A percentile compares a stretch with the other conserved stretches of the same genome.
Conservation (phyloP, 495 filamentous ascomycete species). For the Hyaloscypha bicolor region DNA sequence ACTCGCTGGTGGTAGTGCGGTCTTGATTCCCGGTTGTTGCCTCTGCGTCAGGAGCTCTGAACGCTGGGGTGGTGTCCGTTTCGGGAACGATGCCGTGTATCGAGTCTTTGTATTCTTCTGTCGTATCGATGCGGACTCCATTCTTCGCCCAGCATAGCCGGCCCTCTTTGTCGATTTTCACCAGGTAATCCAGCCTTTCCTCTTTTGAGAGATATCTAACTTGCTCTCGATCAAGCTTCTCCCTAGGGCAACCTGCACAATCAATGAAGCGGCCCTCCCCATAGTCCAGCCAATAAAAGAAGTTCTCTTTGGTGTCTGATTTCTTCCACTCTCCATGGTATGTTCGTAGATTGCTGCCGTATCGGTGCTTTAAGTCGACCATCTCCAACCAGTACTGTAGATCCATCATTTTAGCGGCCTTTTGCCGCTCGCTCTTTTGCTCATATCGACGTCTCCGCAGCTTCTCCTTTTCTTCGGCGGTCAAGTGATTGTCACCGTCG, state of each 20-base stretch:
- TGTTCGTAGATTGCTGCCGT: constrained; percentile 78
- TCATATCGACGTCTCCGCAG: constrained; percentile 46
- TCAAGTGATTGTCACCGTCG: constrained; percentile 38
- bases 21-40: constrained; percentile 21
- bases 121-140: constrained; percentile 73
- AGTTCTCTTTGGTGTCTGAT: constrained; percentile 76
- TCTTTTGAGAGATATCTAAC: constrained; percentile 75
- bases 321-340: constrained; percentile 88
- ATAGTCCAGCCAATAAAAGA: constrained; percentile 95
- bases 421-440: constrained; percentile 46
- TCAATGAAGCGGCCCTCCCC: constrained; percentile 68
- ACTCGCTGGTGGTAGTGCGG: neutral
- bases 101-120: constrained; percentile 73
- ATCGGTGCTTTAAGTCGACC: constrained; percentile 87
- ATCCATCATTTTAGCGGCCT: constrained; percentile 78
- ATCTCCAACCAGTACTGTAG: constrained; percentile 92
- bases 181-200: constrained; percentile 72
- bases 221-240: constrained; percentile 66
- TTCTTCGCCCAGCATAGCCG: constrained; percentile 81
- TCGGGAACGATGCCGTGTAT: constrained; percentile 72
- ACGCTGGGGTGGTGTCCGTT: constrained; percentile 61
- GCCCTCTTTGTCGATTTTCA: constrained; percentile 66
- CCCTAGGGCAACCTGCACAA: constrained; percentile 61
- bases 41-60: constrained; percentile 24
- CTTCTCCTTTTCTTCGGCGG: constrained; percentile 39